A percentile compares a stretch with the other conserved stretches of the same genome.
Conservation (phyloP, 306 rosid species). For the Acmispon strigosus region DNA sequence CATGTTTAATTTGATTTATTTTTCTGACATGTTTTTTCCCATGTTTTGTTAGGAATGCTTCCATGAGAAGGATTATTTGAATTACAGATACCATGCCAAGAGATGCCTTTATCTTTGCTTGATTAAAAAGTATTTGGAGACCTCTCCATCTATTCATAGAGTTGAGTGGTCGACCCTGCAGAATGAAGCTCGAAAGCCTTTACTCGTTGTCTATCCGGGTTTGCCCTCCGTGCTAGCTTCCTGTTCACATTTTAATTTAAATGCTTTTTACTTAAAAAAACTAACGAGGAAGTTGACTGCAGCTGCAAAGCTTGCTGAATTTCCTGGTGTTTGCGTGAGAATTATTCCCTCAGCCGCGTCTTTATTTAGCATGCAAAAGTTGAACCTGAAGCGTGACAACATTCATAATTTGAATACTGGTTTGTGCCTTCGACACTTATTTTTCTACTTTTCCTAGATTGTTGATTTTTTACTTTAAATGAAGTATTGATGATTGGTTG, state of each 20-base stretch:
- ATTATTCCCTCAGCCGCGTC: slow-evolving; percentile 60
- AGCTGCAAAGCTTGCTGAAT: slow-evolving; percentile 44
- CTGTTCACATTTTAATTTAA: background rate
- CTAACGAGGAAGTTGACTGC: slow-evolving; percentile 18
- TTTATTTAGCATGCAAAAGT: slow-evolving; percentile 47
- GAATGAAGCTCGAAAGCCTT: slow-evolving; percentile 81
- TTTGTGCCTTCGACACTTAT: slow-evolving; percentile 18
- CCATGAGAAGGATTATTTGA: slow-evolving; percentile 88
- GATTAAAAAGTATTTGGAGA: slow-evolving; percentile 59
- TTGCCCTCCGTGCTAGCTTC: slow-evolving; percentile 5
- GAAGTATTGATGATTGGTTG: slow-evolving; percentile 13
- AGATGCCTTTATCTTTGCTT: slow-evolving; percentile 79
- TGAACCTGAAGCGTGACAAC: slow-evolving; percentile 65
- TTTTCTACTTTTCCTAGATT: background rate
- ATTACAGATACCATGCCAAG: slow-evolving; percentile 81
- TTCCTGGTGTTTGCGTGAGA: slow-evolving; percentile 49
- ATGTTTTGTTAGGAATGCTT: slow-evolving; percentile 65
- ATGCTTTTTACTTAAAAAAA: background rate
- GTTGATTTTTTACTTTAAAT: background rate
- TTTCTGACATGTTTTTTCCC: background rate
- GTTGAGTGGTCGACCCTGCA: slow-evolving; percentile 84
- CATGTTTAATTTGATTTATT: background rate
- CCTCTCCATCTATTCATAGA: slow-evolving; percentile 46
- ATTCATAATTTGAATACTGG: slow-evolving; percentile 59
- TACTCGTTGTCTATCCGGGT: slow-evolving; percentile 72